Evolutionary conservation across 345 rosid genomes (phyloP), one percentile per base, ranked within the genome.

Genomic region (Pelargonium nanum): DNA sequence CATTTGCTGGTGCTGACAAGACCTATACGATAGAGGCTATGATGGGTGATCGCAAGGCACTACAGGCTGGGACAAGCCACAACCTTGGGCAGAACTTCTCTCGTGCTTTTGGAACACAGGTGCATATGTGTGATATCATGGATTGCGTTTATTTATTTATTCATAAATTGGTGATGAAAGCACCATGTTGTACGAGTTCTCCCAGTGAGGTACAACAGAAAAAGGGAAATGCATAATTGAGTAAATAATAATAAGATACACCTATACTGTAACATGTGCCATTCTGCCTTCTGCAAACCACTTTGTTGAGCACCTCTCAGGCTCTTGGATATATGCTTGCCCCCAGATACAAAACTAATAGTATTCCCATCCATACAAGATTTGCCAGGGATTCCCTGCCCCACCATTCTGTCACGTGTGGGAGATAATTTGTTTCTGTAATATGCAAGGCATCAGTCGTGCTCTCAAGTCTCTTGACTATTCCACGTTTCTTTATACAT

Each of bases 31-130:
- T 93, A 74, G 99, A 93, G 80, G 99, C 94, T 77, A 89, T 93
- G 99, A 93, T 93, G 97, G 99, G 97, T 67, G 99, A 93, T 75
- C 77, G 80, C 50, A 93, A 87, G 72, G 99, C 97, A 51, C 76
- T 87, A 74, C 97, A 87, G 64, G 91, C 99, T 69, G 99, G 96
- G 59, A 93, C 94, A 20, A 85, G 97, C 76, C 97, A 93, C 78
- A 87, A 85, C 74, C 84, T 89, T 65, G 95, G 95, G 59, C 97
- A 89, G 58, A 92, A 89, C 76, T 92, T 92, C 71, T 89, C 95
- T 63, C 82, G 78, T 70, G 91, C 97, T 45, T 92, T 92, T 71
- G 89, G 79, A 71, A 89, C 95, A 26, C 93, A 80, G 91, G 95
- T 85, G 70, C 51, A 53, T 68, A 59, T 23, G 16, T 21, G 19